Evolutionary conservation across 1,284 basidiomycete species (phyloP).

Genomic region (Peniophora sp.): DNA sequence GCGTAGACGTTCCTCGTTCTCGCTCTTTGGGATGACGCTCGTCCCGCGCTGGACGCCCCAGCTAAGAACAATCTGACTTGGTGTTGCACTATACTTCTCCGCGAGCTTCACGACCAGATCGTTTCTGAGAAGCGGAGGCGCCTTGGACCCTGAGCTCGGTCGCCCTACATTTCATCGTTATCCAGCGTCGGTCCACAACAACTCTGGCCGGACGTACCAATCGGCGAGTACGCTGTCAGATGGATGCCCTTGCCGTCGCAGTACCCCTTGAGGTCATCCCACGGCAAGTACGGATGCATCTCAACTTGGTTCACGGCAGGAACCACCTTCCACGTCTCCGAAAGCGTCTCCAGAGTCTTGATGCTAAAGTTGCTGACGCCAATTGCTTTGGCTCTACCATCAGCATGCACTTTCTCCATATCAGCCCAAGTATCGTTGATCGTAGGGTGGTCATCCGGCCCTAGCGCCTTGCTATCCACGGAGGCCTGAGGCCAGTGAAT

Average conservation of each 20-base stretch:
- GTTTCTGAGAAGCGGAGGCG: constrained; percentile 10
- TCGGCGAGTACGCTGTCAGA: constrained; percentile 52
- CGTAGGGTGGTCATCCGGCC: constrained; percentile 39
- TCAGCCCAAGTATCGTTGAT: constrained; percentile 47
- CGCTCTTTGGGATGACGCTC: constrained; percentile 28
- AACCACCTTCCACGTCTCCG: constrained; percentile 20
- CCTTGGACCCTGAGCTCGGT: not conserved
- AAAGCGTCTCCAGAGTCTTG: constrained; percentile 21
- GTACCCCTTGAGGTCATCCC: constrained; percentile 40
- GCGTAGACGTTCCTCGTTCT: constrained; percentile 28
- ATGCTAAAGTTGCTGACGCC: constrained; percentile 46
- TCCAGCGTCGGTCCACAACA: not conserved
- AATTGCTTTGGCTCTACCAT: constrained; percentile 37
- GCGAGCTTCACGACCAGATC: constrained; percentile 29
- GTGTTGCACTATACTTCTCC: constrained; percentile 26
- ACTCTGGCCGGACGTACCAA: constrained; percentile 22
- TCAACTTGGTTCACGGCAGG: not conserved
- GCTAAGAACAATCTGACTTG: constrained; percentile 36
- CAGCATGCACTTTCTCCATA: constrained; percentile 45
- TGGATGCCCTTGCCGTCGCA: constrained; percentile 47
- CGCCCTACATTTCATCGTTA: not conserved
- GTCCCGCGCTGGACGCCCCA: constrained; percentile 31
- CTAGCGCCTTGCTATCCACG: constrained; percentile 12
- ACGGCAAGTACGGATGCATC: constrained; percentile 40
- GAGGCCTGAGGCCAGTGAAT: constrained; percentile 46